Evolutionary conservation across 202 grass and related monocot species (phyloP).

Genomic region (Digitaria exilis): DNA sequence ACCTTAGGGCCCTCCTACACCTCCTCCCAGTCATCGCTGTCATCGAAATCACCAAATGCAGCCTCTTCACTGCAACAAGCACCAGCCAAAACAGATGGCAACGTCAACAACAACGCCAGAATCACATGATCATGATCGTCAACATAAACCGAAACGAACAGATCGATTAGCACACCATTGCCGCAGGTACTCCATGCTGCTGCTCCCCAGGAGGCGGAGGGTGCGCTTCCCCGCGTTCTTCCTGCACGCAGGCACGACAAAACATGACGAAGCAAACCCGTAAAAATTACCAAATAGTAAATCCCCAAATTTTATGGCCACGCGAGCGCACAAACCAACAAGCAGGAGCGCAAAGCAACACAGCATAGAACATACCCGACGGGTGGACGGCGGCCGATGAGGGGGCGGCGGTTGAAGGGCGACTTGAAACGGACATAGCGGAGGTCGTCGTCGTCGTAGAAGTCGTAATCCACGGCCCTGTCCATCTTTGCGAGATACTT

Average conservation of each 20-base stretch:
- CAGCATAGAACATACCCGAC: background rate
- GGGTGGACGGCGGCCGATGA: constrained; percentile 21
- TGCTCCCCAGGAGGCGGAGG: constrained; percentile 35
- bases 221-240: constrained; percentile 36
- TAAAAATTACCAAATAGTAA: background rate
- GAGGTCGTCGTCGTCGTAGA: constrained; percentile 15
- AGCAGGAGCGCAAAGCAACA: background rate
- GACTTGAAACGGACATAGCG: constrained; percentile 36
- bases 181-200: constrained; percentile 20
- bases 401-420: constrained; percentile 36
- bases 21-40: background rate
- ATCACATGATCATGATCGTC: background rate
- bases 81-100: background rate
- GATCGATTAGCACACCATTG: constrained; percentile 11
- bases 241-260: background rate
- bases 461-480: constrained; percentile 27
- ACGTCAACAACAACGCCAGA: background rate
- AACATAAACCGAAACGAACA: constrained; percentile 9
- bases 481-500: constrained; percentile 26
- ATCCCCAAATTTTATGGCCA: background rate
- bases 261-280: background rate
- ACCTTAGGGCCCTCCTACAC: constrained; percentile 3
- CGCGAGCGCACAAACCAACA: background rate
- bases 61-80: constrained; percentile 28
- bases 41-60: constrained; percentile 36